Conservation (phyloP, 2,329 filamentous ascomycete species). For the Fusarium buharicum region DNA sequence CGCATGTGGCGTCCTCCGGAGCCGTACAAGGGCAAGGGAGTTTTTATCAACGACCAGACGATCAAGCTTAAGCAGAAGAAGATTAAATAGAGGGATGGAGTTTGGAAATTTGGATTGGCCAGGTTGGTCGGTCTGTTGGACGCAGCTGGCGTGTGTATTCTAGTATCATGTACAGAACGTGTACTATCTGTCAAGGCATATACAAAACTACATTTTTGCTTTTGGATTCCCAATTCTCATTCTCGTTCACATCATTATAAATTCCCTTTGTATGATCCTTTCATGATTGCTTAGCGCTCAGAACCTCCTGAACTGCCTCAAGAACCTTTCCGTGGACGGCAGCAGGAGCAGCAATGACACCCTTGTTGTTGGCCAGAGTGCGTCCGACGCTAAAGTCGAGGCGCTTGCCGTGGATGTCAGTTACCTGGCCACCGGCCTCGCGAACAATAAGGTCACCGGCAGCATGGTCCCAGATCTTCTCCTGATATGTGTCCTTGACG, state of each 20-base stretch:
- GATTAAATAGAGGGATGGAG: slow-evolving; percentile 73
- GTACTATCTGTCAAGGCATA: slow-evolving; percentile 48
- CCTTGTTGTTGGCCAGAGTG: slow-evolving; percentile 90
- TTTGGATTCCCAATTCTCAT: slow-evolving; percentile 20
- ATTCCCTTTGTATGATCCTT: background rate
- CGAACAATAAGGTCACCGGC: slow-evolving; percentile 93
- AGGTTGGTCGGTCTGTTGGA: slow-evolving; percentile 28
- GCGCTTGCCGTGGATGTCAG: slow-evolving; percentile 84
- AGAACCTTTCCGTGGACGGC: slow-evolving; percentile 81
- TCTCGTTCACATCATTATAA: slow-evolving; percentile 14
- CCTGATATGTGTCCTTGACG: slow-evolving; percentile 86
- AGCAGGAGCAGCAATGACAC: slow-evolving; percentile 87
- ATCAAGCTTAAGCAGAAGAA: slow-evolving; percentile 99
- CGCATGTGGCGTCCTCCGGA: slow-evolving; percentile 90
- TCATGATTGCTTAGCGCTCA: slow-evolving; percentile 56
- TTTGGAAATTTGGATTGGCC: slow-evolving; percentile 9
- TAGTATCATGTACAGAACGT: slow-evolving; percentile 46
- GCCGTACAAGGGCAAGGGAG: slow-evolving; percentile 99
- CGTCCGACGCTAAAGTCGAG: slow-evolving; percentile 89
- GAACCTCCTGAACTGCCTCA: slow-evolving; percentile 81
- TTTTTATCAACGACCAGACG: slow-evolving; percentile 97
- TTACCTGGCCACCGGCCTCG: slow-evolving; percentile 92
- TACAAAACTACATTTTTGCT: slow-evolving; percentile 42
- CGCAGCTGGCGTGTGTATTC: slow-evolving; percentile 47
- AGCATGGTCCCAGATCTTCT: slow-evolving; percentile 99